phyloP scores from a whole-genome alignment of 2,329 filamentous ascomycete genomes.

The Microdochium nivale region DNA sequence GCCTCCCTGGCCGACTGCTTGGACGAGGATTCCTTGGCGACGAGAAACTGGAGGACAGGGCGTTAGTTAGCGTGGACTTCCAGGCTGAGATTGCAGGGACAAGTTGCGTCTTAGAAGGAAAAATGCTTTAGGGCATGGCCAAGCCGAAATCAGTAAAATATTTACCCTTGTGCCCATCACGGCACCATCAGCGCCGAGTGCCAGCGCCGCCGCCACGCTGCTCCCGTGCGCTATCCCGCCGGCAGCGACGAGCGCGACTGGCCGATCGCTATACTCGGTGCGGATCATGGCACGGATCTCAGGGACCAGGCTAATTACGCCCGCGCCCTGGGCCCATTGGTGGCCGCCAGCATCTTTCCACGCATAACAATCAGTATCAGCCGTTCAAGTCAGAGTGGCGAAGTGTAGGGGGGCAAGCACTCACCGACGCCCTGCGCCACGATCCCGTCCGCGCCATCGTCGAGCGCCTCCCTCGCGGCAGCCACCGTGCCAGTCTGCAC shows the following conservation, averaged over 20 bases:
- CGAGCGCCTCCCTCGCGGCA: constrained; percentile 30
- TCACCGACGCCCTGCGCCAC: constrained; percentile 36
- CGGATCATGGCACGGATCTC: constrained; percentile 34
- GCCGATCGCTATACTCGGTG: constrained; percentile 5
- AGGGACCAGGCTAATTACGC: constrained; percentile 36
- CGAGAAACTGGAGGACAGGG: constrained; percentile 22
- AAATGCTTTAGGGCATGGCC: too few relatives aligned
- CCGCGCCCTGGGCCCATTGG: constrained; percentile 34
- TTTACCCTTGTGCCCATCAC: constrained; percentile 18
- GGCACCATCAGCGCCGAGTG: constrained; percentile 27
- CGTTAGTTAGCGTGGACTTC: too few relatives aligned
- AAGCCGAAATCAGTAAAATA: not conserved
- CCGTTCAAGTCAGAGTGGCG: not conserved
- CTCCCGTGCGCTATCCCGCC: constrained; percentile 37
- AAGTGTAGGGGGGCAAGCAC: not conserved
- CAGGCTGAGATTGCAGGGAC: too few relatives aligned
- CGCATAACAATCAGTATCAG: not conserved
- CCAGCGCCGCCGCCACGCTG: constrained; percentile 35
- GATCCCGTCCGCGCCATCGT: constrained; percentile 32
- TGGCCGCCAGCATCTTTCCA: constrained; percentile 40
- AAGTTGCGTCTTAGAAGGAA: too few relatives aligned
- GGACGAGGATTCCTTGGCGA: constrained; percentile 23
- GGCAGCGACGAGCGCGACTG: constrained; percentile 26
- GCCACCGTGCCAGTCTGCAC: constrained; percentile 41
- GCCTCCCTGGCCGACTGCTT: constrained; percentile 19